Conservation (phyloP, 768 basidiomycete species). For the Leucosporidium creatinivorum region DNA sequence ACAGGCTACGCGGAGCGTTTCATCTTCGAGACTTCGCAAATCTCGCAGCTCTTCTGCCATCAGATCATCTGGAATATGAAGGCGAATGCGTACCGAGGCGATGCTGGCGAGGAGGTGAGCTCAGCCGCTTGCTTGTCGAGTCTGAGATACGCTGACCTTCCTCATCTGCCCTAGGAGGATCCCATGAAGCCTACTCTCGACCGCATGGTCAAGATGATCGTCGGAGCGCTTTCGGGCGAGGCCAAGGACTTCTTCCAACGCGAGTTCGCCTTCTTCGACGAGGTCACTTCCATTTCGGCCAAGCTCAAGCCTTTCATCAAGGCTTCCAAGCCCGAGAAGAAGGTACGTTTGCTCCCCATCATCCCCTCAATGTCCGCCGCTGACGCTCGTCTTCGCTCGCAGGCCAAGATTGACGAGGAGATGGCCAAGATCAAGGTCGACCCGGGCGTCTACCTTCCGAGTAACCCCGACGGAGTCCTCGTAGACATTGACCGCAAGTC, state of each 20-base stretch:
- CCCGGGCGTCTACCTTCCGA: constrained; percentile 92
- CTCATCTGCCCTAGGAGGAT: constrained; percentile 60
- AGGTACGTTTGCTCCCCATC: constrained; percentile 50
- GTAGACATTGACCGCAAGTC: constrained; percentile 97
- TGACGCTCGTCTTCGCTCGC: constrained; percentile 9
- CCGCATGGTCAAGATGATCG: constrained; percentile 68
- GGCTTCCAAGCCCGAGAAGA: constrained; percentile 90
- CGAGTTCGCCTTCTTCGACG: constrained; percentile 90
- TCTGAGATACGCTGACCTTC: neutral
- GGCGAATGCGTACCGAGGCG: constrained; percentile 92
- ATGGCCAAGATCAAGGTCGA: constrained; percentile 93
- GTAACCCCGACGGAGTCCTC: constrained; percentile 92
- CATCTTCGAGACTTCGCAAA: constrained; percentile 93
- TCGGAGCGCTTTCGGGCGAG: constrained; percentile 76
- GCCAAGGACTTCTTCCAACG: constrained; percentile 83
- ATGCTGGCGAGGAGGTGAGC: constrained; percentile 70
- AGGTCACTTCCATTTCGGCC: constrained; percentile 95
- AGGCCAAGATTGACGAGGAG: constrained; percentile 99
- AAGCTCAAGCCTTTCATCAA: constrained; percentile 96
- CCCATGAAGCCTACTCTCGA: constrained; percentile 95
- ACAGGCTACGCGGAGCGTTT: constrained; percentile 87
- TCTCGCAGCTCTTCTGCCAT: constrained; percentile 95
- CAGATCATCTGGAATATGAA: constrained; percentile 99
- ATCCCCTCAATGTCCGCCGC: constrained; percentile 11
- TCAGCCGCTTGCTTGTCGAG: neutral